A percentile compares a stretch with the other conserved stretches of the same genome.
Conservation (phyloP, 257 asterid species). For the Solanum lycopersicoides region DNA sequence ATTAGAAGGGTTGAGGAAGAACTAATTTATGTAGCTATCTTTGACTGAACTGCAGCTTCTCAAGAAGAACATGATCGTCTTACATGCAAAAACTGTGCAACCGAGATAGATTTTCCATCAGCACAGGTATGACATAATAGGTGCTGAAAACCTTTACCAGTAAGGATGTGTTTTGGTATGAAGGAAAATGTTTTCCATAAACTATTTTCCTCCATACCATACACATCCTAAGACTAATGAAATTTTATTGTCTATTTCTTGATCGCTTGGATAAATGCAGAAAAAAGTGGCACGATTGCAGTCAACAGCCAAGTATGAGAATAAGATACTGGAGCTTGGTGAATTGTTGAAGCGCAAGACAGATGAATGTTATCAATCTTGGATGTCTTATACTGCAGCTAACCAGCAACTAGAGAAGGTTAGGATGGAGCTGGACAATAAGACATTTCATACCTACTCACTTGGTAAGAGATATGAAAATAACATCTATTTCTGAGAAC, state of each 20-base stretch:
- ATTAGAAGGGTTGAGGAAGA: not conserved
- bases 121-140: conserved; percentile 48
- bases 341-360: conserved; percentile 64
- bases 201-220: not conserved
- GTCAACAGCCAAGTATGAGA: conserved; percentile 66
- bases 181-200: not conserved
- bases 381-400: conserved; percentile 91
- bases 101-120: conserved; percentile 56
- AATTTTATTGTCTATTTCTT: not conserved
- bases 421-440: conserved; percentile 86
- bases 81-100: conserved; percentile 60
- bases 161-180: not conserved
- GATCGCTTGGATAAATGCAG: conserved; percentile 30
- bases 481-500: not conserved
- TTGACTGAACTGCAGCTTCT: conserved; percentile 32
- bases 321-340: conserved; percentile 63
- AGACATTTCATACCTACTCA: conserved; percentile 59
- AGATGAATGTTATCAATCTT: conserved; percentile 89
- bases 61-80: conserved; percentile 25
- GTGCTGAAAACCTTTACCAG: not conserved
- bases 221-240: not conserved
- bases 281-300: conserved; percentile 38
- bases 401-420: conserved; percentile 77
- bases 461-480: conserved; percentile 44
- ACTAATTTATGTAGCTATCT: not conserved